These are phyloP conservation scores for Phytophthora pluvialis DNA, from an alignment of 352 stramenopile species.

Conservation along the genomic window DNA sequence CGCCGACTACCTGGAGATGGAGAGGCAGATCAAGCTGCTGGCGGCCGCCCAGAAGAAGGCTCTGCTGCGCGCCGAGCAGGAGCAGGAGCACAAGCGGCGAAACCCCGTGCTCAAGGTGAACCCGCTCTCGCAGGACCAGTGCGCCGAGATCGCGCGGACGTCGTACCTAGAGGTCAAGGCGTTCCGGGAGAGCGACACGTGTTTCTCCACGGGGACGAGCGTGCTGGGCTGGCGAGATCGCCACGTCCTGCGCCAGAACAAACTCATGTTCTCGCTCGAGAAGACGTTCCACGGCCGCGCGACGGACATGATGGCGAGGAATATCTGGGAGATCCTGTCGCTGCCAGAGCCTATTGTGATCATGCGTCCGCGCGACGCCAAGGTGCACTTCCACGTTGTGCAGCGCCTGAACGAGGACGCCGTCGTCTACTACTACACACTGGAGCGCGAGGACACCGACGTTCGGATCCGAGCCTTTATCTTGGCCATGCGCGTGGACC, in stretches of 20 bases:
- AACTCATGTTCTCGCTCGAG: conserved; percentile 72
- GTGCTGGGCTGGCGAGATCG: conserved; percentile 75
- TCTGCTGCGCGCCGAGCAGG: conserved; percentile 29
- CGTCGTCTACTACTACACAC: conserved; percentile 76
- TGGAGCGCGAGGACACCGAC: conserved; percentile 59
- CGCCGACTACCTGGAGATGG: conserved; percentile 50
- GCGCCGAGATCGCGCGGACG: conserved; percentile 47
- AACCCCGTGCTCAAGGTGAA: conserved; percentile 54
- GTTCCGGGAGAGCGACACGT: conserved; percentile 59
- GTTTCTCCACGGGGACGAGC: conserved; percentile 58
- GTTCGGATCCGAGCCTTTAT: conserved; percentile 66
- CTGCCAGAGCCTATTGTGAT: conserved; percentile 49
- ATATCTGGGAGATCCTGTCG: conserved; percentile 62
- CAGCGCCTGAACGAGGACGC: conserved; percentile 64
- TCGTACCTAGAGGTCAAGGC: conserved; percentile 56
- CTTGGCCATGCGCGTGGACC: conserved; percentile 59
- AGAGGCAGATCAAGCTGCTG: conserved; percentile 55
- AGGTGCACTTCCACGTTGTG: conserved; percentile 68
- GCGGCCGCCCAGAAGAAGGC: conserved; percentile 48
- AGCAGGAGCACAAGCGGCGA: conserved; percentile 51
- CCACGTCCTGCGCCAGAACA: conserved; percentile 51
- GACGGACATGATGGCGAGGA: conserved; percentile 46
- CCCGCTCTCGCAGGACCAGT: conserved; percentile 49
- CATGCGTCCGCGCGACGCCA: conserved; percentile 56
- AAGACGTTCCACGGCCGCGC: conserved; percentile 55